Evolutionary conservation across 257 asterid species (phyloP).

Genomic region (Solanum rostratum): DNA sequence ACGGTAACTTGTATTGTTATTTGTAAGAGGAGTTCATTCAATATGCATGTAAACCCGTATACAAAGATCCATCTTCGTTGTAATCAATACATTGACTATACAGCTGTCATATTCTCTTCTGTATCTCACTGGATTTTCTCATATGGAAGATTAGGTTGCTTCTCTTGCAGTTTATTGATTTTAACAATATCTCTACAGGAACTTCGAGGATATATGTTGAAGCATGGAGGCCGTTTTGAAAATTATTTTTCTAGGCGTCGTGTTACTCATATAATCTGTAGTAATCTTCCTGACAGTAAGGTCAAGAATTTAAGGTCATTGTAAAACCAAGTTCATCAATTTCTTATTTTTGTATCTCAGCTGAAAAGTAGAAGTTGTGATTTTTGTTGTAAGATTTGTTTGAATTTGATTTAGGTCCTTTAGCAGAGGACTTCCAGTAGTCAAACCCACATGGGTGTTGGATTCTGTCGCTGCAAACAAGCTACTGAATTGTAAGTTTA

Average conservation of each 20-base stretch:
- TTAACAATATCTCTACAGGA: slow-evolving; percentile 33
- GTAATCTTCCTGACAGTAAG: slow-evolving; percentile 94
- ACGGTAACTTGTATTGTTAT: neutral
- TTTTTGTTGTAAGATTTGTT: neutral
- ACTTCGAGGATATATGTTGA: slow-evolving; percentile 77
- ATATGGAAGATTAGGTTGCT: neutral
- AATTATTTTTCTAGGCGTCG: slow-evolving; percentile 78
- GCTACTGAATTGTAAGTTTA: slow-evolving; percentile 75
- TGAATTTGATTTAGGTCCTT: slow-evolving; percentile 51
- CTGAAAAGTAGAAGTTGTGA: neutral
- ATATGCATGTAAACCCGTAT: neutral
- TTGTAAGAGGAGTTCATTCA: neutral
- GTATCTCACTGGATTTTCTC: neutral
- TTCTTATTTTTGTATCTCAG: slow-evolving; percentile 6
- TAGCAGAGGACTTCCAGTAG: slow-evolving; percentile 93
- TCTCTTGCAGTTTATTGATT: neutral
- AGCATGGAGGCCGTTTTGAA: slow-evolving; percentile 81
- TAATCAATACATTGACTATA: neutral
- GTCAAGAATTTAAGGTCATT: slow-evolving; percentile 82
- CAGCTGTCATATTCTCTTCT: neutral
- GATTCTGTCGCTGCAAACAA: slow-evolving; percentile 77
- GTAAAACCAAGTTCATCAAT: neutral
- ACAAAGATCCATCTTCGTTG: neutral
- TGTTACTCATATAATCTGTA: slow-evolving; percentile 90
- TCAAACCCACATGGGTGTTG: slow-evolving; percentile 85